Base-by-base conservation (phyloP, 2,329 filamentous ascomycete species). In the Penicillium sp. region DNA sequence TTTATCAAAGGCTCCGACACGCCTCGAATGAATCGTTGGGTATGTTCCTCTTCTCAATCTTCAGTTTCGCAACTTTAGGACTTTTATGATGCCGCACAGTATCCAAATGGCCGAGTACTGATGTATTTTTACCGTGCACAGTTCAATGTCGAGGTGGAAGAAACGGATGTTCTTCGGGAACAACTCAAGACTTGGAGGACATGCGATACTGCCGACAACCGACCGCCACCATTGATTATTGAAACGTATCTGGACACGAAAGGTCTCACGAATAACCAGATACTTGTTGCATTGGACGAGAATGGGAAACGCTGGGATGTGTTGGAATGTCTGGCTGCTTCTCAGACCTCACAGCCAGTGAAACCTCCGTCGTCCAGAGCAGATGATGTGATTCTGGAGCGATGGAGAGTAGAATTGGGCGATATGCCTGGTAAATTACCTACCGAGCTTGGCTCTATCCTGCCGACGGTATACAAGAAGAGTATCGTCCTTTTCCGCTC, bases 401-500 rank as follows among this genome's bases (percentile, higher is more conserved):
- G 94, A 69, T 99, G 95, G 95, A 90, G 85, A 61, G 86, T 99
- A 66, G 90, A 95, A 73, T 83, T 98, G 60, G 91, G 91, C 73
- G 86, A 87, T 68, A 79, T 80, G 61, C 76, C 83, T 61, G 74
- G 82, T 74, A 74, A 84, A 86, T 73, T 91, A 60, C 70, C 82
- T 6, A 70, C 81, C 45, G 85, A 88, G 62, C 76, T 88, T 56
- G 83, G 78, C 57, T 82, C 86, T 51, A 82, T 86, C 35, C 81
- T 98, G 56, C 93, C 95, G 15, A 94, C 92, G 56, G 89, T 97
- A 62, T 99, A 99, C 84, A 99, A 99, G 81, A 95, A 96, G 79
- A 92, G 91, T 70, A 96, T 99, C 66, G 91, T 98, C 68, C 88
- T 97, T 70, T 97, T 98, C 78, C 87, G 95, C 63, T 93, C 93